Conservation (phyloP, 2,329 filamentous ascomycete species). For the Tothia fuscella region DNA sequence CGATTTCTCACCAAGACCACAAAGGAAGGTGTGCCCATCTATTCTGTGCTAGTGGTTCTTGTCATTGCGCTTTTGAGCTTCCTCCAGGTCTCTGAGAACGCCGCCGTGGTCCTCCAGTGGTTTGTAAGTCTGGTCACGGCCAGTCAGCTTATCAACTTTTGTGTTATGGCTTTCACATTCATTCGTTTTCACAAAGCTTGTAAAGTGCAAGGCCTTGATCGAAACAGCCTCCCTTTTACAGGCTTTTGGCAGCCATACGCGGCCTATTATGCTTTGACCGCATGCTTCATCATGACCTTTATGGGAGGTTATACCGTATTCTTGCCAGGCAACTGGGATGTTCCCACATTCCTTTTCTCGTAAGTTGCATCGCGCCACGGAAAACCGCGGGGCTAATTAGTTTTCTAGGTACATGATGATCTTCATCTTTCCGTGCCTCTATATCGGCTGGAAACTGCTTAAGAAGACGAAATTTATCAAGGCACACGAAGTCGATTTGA, state of each 20-base stretch:
- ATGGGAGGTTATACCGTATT: constrained; percentile 69
- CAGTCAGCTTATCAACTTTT: constrained; percentile 52
- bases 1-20: constrained; percentile 47
- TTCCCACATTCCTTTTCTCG: constrained; percentile 62
- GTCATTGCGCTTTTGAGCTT: constrained; percentile 60
- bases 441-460: constrained; percentile 57
- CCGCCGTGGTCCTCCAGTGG: constrained; percentile 59
- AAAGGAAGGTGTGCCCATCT: constrained; percentile 56
- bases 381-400: neutral
- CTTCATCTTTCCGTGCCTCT: constrained; percentile 56
- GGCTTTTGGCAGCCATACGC: constrained; percentile 58
- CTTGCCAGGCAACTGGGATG: constrained; percentile 53
- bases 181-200: constrained; percentile 60
- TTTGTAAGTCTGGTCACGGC: constrained; percentile 30
- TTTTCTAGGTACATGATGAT: constrained; percentile 56
- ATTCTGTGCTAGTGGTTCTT: constrained; percentile 56
- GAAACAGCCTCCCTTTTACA: constrained; percentile 57
- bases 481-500: constrained; percentile 50
- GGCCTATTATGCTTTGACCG: constrained; percentile 53
- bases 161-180: constrained; percentile 58
- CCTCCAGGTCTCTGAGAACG: constrained; percentile 54
- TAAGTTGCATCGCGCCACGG: constrained; percentile 23
- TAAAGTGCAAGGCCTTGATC: constrained; percentile 54
- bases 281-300: constrained; percentile 59
- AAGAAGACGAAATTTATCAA: constrained; percentile 49